Conservation (phyloP, 148 eudicot genomes). For the Camellia sinensis region DNA sequence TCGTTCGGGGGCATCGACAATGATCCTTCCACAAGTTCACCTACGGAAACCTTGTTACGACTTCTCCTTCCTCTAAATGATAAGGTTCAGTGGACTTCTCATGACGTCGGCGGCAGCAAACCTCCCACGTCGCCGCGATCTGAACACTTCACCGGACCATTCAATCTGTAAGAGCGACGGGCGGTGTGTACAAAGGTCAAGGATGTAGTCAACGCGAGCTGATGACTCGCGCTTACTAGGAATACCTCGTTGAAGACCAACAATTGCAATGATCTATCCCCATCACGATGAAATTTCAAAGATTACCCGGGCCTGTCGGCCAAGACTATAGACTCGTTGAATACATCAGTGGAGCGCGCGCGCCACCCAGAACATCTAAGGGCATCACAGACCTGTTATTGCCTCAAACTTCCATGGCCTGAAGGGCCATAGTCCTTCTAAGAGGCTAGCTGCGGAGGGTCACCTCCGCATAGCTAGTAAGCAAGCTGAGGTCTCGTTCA, state of each 20-base stretch:
- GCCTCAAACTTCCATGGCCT: background rate
- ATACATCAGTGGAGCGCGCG: constrained; percentile 30
- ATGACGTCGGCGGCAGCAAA: constrained; percentile 10
- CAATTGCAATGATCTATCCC: constrained; percentile 62
- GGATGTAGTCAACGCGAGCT: constrained; percentile 13
- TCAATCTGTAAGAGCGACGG: constrained; percentile 9
- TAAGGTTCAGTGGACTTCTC: no score
- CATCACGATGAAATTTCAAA: constrained; percentile 55
- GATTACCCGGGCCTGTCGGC: constrained; percentile 41
- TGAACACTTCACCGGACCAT: constrained; percentile 35
- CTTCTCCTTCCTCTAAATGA: no score
- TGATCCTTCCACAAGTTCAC: no score
- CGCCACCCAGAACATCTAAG: background rate
- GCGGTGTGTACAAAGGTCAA: constrained; percentile 8
- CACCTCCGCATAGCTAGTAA: constrained; percentile 31
- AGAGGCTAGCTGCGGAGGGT: constrained; percentile 20
- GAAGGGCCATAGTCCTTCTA: constrained; percentile 18
- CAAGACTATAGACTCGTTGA: constrained; percentile 39
- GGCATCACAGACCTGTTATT: constrained; percentile 1
- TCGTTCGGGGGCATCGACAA: no score
- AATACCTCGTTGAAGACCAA: constrained; percentile 57
- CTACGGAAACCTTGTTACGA: no score
- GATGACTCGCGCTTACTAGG: constrained; percentile 50
- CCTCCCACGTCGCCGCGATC: constrained; percentile 30
- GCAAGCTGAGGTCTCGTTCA: constrained; percentile 31